Base-by-base conservation (phyloP, 2,329 filamentous ascomycete species). In the Alternaria arbusti region DNA sequence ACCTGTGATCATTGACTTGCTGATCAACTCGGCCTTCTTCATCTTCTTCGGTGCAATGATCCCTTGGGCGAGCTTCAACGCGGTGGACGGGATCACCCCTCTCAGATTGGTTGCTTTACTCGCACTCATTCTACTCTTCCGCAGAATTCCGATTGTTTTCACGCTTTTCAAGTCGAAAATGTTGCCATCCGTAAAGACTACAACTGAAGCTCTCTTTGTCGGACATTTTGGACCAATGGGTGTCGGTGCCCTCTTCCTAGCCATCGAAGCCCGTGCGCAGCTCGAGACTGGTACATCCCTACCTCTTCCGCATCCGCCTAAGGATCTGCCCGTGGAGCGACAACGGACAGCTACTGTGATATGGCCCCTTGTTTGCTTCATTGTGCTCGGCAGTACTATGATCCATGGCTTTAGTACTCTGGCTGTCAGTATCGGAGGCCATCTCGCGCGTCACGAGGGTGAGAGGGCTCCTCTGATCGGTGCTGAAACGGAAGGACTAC, bases 181-280 rank as follows among this genome's bases (percentile, higher is more conserved):
- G 78, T 64, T 86, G 11, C 85, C 84, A 0, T 82, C 84, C 55
- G 80, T 87, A 49, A 74, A 78, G 8, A 86, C 85, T 0, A 82
- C 82, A 22, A 80, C 81, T 6, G 86, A 88, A 72, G 86, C 86
- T 0, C 71, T 87, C 0, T 88, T 88, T 72, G 82, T 81, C 46
- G 86, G 86, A 0, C 86, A 88, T 69, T 88, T 88, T 61, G 86
- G 86, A 0, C 86, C 86, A 9, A 87, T 88, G 82, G 86, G 86
- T 17, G 81, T 88, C 2, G 86, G 85, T 3, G 86, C 84, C 0
- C 73, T 88, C 7, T 88, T 88, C 74, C 80, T 88, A 1, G 84
- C 85, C 2, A 86, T 88, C 49, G 86, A 88, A 78, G 84, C 84
- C 1, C 77, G 85, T 23, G 85, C 83, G 0, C 79, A 85, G 61